Evolutionary conservation across 2,329 filamentous ascomycete species (phyloP).

Genomic region (Aspergillus ochraceus): DNA sequence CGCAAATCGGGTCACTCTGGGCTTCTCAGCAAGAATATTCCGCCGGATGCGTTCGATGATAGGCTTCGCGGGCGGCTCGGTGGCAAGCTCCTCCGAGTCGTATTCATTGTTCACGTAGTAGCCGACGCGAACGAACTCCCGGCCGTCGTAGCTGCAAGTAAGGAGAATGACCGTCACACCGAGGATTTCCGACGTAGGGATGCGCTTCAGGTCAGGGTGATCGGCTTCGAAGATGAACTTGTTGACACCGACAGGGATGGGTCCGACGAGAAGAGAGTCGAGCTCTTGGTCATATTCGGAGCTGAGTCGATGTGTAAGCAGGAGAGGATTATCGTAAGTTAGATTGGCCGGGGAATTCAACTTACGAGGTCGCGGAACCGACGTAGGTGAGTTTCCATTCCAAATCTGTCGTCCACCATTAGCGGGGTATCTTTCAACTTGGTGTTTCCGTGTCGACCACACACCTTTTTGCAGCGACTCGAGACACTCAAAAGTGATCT

Average conservation of each 20-base stretch:
- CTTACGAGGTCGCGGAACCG: slow-evolving; percentile 94
- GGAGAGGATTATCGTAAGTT: slow-evolving; percentile 9
- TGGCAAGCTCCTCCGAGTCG: slow-evolving; percentile 82
- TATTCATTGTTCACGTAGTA: slow-evolving; percentile 99
- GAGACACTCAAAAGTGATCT: slow-evolving; percentile 98
- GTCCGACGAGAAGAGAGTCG: slow-evolving; percentile 91
- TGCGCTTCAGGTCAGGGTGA: slow-evolving; percentile 82
- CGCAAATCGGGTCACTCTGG: slow-evolving; percentile 91
- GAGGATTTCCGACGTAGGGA: slow-evolving; percentile 91
- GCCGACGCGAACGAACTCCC: slow-evolving; percentile 95
- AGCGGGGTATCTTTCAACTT: slow-evolving; percentile 9
- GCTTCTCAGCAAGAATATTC: slow-evolving; percentile 95
- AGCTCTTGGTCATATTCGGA: slow-evolving; percentile 98
- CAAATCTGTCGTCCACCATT: slow-evolving; percentile 63
- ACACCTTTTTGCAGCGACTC: slow-evolving; percentile 90
- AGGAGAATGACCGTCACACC: slow-evolving; percentile 96
- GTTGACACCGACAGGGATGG: slow-evolving; percentile 96
- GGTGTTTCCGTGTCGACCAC: background rate
- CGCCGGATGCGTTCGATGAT: slow-evolving; percentile 88
- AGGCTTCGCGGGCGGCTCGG: slow-evolving; percentile 88
- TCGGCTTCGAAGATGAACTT: slow-evolving; percentile 98
- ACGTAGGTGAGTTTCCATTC: slow-evolving; percentile 99
- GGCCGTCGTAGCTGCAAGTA: slow-evolving; percentile 92
- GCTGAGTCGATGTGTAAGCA: slow-evolving; percentile 48
- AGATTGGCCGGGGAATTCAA: slow-evolving; percentile 22